Base-by-base conservation (phyloP, 768 basidiomycete genomes). In the Auricularia auricula-judae region DNA sequence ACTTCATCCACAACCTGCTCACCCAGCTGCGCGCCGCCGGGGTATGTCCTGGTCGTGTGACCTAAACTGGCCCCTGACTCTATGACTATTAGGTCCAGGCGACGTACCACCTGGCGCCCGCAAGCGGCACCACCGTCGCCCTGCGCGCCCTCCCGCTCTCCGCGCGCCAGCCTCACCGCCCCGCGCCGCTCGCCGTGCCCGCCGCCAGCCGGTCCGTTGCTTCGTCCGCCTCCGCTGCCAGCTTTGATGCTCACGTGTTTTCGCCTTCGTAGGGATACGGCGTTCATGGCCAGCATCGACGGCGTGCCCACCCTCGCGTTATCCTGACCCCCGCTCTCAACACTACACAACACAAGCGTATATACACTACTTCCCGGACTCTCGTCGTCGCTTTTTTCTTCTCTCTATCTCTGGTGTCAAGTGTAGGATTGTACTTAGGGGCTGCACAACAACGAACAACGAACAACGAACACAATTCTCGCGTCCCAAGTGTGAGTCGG, bases 1-100 rank as follows among this genome's bases (percentile, higher is more conserved):
- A 81, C 34, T 85, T 87, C 72, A 79, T 89, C 51, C 88, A 89
- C 70, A 79, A 84, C 67, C 76, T 88, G 36, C 70, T 87, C 53
- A 81, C 83, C 67, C 79, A 81, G 3, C 79, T 89, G 53, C 81
- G 82, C 47, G 78, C 82, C 2, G 79, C 81, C 64, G 87, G 86
- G 69, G 87, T 89, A 69, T 70, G 82, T 74, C 64, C 66, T 39
- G 63, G 42, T 67, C 12, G 36, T 61, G 36, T 34, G 42, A 42
- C 29, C 29, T 0, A 3, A 29, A 29, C 29, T 44, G 58, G 63
- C 65, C 33, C 64, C 61, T 63, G 29, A 36, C 61, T 61, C 62
- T 43, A 36, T 65, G 60, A 60, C 4, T 69, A 10, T 8, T 42
- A 89, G 87, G 76, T 88, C 62, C 72, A 80, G 42, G 84, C 85